Conservation (phyloP, 257 asterid species). For the Nemophila menziesii region DNA sequence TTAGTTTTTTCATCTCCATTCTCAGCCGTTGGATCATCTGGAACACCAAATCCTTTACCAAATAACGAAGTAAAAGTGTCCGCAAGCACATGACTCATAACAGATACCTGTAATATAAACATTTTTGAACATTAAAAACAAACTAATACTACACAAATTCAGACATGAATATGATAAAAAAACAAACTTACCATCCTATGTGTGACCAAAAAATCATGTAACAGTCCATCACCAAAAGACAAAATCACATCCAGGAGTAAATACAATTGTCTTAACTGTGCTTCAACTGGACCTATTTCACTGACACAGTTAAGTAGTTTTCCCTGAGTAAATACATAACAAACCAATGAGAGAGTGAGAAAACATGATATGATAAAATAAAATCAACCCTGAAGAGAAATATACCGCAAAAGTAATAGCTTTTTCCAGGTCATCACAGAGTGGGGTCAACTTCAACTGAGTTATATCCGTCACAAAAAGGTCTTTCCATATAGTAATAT, state of each 20-base stretch:
- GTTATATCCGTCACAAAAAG: conserved; percentile 39
- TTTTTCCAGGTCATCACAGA: conserved; percentile 34
- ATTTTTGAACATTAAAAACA: no score
- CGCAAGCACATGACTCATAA: conserved; percentile 58
- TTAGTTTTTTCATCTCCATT: conserved; percentile 30
- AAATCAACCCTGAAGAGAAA: conserved; percentile 7
- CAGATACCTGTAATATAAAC: conserved; percentile 64
- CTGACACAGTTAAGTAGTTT: conserved; percentile 35
- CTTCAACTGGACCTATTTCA: conserved; percentile 23
- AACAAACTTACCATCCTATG: conserved; percentile 55
- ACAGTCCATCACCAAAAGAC: conserved; percentile 51
- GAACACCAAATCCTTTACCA: conserved; percentile 62
- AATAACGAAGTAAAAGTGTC: conserved; percentile 54
- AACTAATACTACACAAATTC: no score
- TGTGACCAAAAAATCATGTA: conserved; percentile 50
- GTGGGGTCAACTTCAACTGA: conserved; percentile 41
- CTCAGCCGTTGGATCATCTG: conserved; percentile 47
- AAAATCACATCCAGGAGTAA: conserved; percentile 37
- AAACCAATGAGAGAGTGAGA: conserved; percentile 8
- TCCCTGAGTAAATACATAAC: conserved; percentile 48
- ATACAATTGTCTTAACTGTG: conserved; percentile 35
- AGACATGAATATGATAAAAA: conserved; percentile 2
- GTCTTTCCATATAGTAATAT: conserved; percentile 49
- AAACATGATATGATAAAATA: conserved; percentile 5
- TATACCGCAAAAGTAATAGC: conserved; percentile 55